phyloP scores from a whole-genome alignment of 2,329 filamentous ascomycete species.

The Phaeosphaeriaceae sp. region DNA sequence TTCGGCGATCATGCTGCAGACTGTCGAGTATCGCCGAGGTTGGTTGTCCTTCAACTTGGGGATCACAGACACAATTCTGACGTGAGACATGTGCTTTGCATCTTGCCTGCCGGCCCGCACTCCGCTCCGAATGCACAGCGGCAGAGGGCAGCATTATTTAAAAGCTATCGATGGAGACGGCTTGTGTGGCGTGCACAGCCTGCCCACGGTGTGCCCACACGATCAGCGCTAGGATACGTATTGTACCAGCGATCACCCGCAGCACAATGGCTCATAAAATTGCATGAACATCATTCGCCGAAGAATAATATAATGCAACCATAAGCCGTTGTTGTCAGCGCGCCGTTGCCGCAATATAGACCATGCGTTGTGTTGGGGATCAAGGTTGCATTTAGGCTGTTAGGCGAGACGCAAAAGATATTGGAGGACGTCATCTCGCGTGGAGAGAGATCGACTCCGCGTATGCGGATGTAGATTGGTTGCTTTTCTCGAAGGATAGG shows the following conservation, averaged over 20 bases:
- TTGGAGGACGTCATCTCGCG: conserved; percentile 12
- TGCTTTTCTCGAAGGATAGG: conserved; percentile 8
- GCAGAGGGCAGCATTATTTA: neutral
- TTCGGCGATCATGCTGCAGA: neutral
- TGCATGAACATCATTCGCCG: conserved; percentile 2
- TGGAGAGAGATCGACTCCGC: conserved; percentile 10
- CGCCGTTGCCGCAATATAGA: conserved; percentile 12
- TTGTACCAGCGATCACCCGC: conserved; percentile 2
- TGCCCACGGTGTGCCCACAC: conserved; percentile 3
- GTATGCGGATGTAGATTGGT: conserved; percentile 11
- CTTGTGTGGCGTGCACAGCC: conserved; percentile 1
- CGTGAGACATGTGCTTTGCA: conserved; percentile 2
- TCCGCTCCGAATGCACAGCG: neutral
- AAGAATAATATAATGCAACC: conserved; percentile 2
- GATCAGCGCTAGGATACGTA: conserved; percentile 3
- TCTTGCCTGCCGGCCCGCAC: neutral
- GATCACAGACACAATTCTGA: neutral
- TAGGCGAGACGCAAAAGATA: conserved; percentile 12
- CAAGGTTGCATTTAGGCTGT: conserved; percentile 10
- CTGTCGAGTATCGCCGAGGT: neutral
- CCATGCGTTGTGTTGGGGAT: conserved; percentile 7
- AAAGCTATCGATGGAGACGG: neutral
- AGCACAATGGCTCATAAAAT: neutral
- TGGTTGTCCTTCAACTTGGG: neutral
- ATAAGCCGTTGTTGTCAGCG: conserved; percentile 9